A percentile compares a stretch with the other conserved stretches of the same genome.
These are phyloP conservation scores for Juncus inflexus DNA, from an alignment of 176 grass and related monocot species.

Conservation along the genomic window DNA sequence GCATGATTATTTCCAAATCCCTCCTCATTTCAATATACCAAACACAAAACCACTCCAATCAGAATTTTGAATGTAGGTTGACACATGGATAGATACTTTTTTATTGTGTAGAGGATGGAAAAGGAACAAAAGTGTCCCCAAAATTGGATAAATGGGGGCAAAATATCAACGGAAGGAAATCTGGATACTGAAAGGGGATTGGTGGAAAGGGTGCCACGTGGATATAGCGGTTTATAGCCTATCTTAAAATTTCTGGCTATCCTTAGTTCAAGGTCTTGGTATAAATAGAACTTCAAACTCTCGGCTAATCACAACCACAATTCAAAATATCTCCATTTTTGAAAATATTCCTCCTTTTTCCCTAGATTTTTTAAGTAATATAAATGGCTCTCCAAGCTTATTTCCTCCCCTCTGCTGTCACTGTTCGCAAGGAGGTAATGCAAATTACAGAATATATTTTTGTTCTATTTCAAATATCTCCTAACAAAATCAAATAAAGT, in stretches of 20 bases:
- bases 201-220: slow-evolving; percentile 32
- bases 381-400: slow-evolving; percentile 70
- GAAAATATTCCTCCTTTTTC: background rate
- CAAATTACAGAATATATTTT: background rate
- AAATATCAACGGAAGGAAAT: slow-evolving; percentile 47
- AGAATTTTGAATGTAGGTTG: background rate
- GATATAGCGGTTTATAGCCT: slow-evolving; percentile 6
- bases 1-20: slow-evolving; percentile 39
- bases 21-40: background rate
- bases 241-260: slow-evolving; percentile 42
- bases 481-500: no score
- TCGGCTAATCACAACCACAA: slow-evolving; percentile 23
- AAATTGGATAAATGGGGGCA: slow-evolving; percentile 5
- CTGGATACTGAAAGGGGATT: slow-evolving; percentile 45
- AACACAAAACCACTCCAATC: background rate
- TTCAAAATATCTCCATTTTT: slow-evolving; percentile 6
- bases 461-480: no score
- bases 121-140: slow-evolving; percentile 20
- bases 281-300: slow-evolving; percentile 44
- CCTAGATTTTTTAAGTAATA: background rate
- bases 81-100: background rate
- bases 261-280: slow-evolving; percentile 31
- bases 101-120: background rate
- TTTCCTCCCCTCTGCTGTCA: slow-evolving; percentile 56
- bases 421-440: slow-evolving; percentile 62